Base-by-base conservation (phyloP, 169 alveolate genomes). In the Eimeria sp. region DNA sequence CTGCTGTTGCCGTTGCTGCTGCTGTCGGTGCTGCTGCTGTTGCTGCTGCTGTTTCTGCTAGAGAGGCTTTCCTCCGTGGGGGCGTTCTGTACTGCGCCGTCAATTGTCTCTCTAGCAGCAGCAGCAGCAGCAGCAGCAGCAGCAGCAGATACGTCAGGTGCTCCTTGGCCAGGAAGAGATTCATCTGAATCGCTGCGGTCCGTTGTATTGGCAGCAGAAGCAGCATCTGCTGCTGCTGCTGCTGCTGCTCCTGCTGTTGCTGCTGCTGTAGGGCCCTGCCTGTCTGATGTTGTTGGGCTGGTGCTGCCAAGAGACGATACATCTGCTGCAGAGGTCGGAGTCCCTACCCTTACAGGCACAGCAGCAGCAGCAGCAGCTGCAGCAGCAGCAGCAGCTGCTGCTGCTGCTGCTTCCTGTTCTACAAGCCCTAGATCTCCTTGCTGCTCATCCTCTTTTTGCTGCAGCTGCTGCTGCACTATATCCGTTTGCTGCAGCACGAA, bases 171-270 rank as follows among this genome's bases (percentile, higher is more conserved):
- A 11, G 58, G 11, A 51, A 51, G 58, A 5, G 11, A 11, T 51
- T 5, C 11, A 51, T 51, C 58, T 11, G 58, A 51, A 5, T 51
- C 18, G 58, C 58, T 51, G 58, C 5, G 58, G 58, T 51, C 58
- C 11, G 58, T 11, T 51, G 75, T 9, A 5, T 5, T 22, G 58
- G 88, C 67, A 10, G 65, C 88, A 4, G 88, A 4, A 4, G 20
- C 67, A 43, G 88, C 65, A 4, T 4, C 27, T 47, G 43, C 75
- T 65, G 75, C 75, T 65, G 75, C 75, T 65, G 75, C 20, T 65
- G 75, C 75, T 65, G 75, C 20, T 65, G 75, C 75, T 65, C 30
- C 20, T 65, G 75, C 75, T 65, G 75, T n/a, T 65, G 75, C 75
- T 65, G 75, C 75, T 78, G 34, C 6, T 78, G 27, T 78, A 9